Evolutionary conservation across 495 filamentous ascomycete genomes (phyloP), one percentile per base, ranked within the genome.

Genomic region (Penicillium egyptiacum): DNA sequence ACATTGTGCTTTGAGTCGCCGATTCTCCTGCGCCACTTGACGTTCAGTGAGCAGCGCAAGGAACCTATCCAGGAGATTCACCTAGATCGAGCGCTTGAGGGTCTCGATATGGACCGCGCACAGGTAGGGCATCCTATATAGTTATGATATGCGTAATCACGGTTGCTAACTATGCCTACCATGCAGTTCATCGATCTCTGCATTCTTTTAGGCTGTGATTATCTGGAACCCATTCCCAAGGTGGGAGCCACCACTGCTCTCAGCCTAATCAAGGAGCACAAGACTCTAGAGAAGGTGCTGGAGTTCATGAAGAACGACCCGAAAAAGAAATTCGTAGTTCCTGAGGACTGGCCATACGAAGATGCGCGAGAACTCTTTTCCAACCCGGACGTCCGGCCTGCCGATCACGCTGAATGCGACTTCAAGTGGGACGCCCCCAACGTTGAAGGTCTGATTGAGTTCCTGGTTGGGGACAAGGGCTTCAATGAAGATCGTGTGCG

Each of bases 351-450:
- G 92, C 92, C 93, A 1, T 99, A 84, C 66, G 78, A 88, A 66
- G 95, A 98, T 62, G 95, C 94, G 12, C 88, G 94, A 12, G 86
- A 89, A 10, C 84, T 99, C 22, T 98, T 99, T 78, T 79, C 92
- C 67, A 78, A 90, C 47, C 94, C 94, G 1, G 90, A 96, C 65
- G 91, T 97, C 14, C 85, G 87, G n/a, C 71, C 79, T n/a, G 91
- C 91, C 22, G 87, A 91, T 60, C 81, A 96, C 61, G 85, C 88
- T 5, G 86, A 89, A 35, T 96, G 91, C 69, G 92, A 98, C 61
- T 96, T 98, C 78, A 96, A 96, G 73, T 99, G 94, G 94, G 90
- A 96, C 26, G 86, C 85, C 23, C 95, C 94, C 3, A 89, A 99
- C 64, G 77, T 92, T 5, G 92, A 97, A 4, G 92, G 89, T 0